phyloP scores from a whole-genome alignment of 73 alveolate species.

The Tetrahymena elliotti region DNA sequence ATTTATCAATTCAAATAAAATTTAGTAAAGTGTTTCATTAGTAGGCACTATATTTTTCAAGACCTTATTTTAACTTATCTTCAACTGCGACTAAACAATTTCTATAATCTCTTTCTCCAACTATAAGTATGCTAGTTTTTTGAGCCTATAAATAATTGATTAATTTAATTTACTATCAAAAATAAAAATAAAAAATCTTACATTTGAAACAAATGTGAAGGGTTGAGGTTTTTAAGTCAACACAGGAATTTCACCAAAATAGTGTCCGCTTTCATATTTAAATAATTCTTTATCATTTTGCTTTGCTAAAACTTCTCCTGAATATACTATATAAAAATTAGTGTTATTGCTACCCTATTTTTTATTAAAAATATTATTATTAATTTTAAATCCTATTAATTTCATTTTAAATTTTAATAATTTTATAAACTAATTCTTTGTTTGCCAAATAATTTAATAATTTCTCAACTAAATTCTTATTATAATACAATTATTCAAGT shows the following conservation, averaged over 20 bases:
- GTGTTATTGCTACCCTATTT: slow-evolving; percentile 82
- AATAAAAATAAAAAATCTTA: slow-evolving; percentile 13
- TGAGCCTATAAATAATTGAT: not conserved
- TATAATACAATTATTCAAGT: no score
- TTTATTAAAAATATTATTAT: slow-evolving; percentile 71
- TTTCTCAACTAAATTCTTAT: no score
- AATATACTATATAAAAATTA: slow-evolving; percentile 50
- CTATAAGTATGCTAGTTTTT: not conserved
- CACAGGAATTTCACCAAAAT: not conserved
- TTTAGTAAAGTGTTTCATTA: not conserved
- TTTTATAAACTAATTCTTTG: not conserved
- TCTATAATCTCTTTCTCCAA: not conserved
- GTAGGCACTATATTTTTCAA: not conserved
- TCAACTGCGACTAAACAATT: not conserved
- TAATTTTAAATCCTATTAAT: slow-evolving; percentile 19
- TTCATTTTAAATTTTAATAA: slow-evolving; percentile 18
- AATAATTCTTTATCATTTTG: not conserved
- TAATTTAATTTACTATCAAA: slow-evolving; percentile 33
- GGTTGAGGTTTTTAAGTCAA: not conserved
- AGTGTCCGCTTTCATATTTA: not conserved
- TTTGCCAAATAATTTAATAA: no score
- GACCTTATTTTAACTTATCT: not conserved
- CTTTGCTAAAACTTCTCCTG: not conserved
- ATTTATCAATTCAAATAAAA: not conserved
- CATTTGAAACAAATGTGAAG: not conserved